phyloP scores from a whole-genome alignment of 176 grass and related monocot genomes.

The bread wheat (Triticum aestivum) region IWGSC_CS_RefSeq_v2.1 NC_057813.1:379664473-379664972 shows the following conservation, averaged over 20 bases:
- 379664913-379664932: constrained; percentile 95
- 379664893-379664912: constrained; percentile 75
- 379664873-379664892: neutral
- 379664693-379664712: constrained; percentile 99
- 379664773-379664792: constrained; percentile 6
- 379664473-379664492: neutral
- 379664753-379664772: constrained; percentile 16
- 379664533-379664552: neutral
- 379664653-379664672: constrained; percentile 84
- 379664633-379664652: neutral
- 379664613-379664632: neutral
- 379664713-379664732: constrained; percentile 89
- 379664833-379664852: neutral
- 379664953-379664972: constrained; percentile 88
- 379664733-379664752: constrained; percentile 85
- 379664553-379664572: neutral
- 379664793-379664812: neutral
- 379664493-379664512: neutral
- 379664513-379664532: neutral
- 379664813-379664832: neutral
- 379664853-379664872: neutral
- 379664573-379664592: neutral
- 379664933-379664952: constrained; percentile 90
- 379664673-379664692: constrained; percentile 86
- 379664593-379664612: neutral